These are phyloP conservation scores for Yamadazyma nakazawae DNA, from an alignment of 805 yeast genomes.

Conservation along the genomic window DNA sequence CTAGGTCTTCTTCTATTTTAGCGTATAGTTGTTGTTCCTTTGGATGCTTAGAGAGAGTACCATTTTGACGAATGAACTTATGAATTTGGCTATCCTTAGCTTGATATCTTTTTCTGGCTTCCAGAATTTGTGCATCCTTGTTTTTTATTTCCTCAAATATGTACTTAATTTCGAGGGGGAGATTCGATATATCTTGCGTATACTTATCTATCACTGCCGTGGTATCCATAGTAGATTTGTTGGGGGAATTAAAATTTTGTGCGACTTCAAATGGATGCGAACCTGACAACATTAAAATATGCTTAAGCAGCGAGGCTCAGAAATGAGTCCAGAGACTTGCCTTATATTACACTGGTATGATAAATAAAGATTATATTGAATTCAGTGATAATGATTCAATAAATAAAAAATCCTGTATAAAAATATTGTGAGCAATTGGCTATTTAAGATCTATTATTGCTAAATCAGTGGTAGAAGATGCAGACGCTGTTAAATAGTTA, in stretches of 20 bases:
- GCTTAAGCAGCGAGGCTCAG: too few species aligned
- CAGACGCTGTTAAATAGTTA: too few species aligned
- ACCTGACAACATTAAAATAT: background rate
- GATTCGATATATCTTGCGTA: constrained; percentile 66
- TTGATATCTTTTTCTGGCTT: constrained; percentile 60
- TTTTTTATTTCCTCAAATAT: constrained; percentile 72
- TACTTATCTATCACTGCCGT: constrained; percentile 58
- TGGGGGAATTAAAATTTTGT: background rate
- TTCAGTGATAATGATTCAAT: too few species aligned
- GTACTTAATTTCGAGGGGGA: constrained; percentile 84
- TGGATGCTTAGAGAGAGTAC: constrained; percentile 76
- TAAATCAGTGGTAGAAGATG: too few species aligned
- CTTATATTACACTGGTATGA: too few species aligned
- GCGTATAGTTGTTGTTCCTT: constrained; percentile 67
- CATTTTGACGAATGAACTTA: constrained; percentile 77
- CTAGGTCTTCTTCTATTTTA: constrained; percentile 68
- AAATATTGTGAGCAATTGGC: too few species aligned
- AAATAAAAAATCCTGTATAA: too few species aligned
- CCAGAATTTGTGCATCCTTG: constrained; percentile 65
- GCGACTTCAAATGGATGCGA: background rate
- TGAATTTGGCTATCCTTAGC: constrained; percentile 78
- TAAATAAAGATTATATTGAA: too few species aligned
- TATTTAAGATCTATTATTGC: too few species aligned
- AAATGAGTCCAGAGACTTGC: too few species aligned
- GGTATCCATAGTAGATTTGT: constrained; percentile 64